Base-by-base conservation (phyloP, 179 eudicot genomes). In the Drosera spatulata region DNA sequence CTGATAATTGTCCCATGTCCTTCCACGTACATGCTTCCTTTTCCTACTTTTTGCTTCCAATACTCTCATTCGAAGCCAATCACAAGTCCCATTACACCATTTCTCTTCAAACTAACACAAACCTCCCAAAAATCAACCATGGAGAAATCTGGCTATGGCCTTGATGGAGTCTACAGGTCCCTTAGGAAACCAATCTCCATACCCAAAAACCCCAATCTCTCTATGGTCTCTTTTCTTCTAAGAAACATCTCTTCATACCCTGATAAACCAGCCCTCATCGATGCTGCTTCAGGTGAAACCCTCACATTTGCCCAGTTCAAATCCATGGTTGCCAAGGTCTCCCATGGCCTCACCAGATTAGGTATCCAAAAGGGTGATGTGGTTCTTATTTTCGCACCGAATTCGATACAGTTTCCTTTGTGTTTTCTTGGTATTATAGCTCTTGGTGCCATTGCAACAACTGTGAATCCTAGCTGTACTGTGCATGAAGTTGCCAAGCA, bases 381-480 rank as follows among this genome's bases (percentile, higher is more conserved):
- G 41, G 93, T 90, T 39, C 78, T 86, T 48, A 79, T 90, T 39
- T 65, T 82, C 39, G 81, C 93, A 12, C 97, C 95, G 2, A 90
- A 90, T 62, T 87, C 87, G 3, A 67, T 87, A 66, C 75, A 74
- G 1, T 87, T 78, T 58, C 88, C 87, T 0, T 3, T 82, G 41
- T 62, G 66, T 15, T 84, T 86, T 69, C 74, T 80, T 39, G 82
- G 81, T 4, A 45, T 84, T 56, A 52, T 81, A 44, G 88, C 89
- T 15, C 44, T 73, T n/a, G 93, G 89, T 39, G 91, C 85, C 39
- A 63, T 87, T 33, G 89, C 83, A 13, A 80, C 84, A 40, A 87
- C 95, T 14, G 87, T 67, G 0, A 89, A 87, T 59, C 89, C 97
- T 5, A 0, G 63, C 2, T 82, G 85, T 59, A 86, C 95, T 0